These are phyloP conservation scores for Komagataella phaffii DNA, from an alignment of 805 yeast genomes.

Conservation along the genomic window DNA sequence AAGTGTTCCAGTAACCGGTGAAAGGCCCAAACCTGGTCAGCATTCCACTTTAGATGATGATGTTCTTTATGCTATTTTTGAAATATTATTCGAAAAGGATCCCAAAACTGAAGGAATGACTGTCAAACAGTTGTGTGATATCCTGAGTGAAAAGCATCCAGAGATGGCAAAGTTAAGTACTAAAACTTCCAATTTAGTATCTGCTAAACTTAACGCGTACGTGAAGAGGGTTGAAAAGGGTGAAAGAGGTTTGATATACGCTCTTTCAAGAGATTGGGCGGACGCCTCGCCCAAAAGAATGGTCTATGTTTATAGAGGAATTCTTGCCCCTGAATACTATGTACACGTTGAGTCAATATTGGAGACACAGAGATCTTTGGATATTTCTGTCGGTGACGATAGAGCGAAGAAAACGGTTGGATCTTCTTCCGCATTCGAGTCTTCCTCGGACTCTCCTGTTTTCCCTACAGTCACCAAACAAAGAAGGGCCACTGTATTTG, in stretches of 20 bases:
- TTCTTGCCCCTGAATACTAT: conserved; percentile 63
- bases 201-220: conserved; percentile 75
- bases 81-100: conserved; percentile 57
- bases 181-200: conserved; percentile 67
- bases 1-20: conserved; percentile 70
- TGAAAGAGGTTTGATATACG: conserved; percentile 57
- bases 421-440: not conserved
- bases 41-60: conserved; percentile 60
- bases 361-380: conserved; percentile 30
- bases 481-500: conserved; percentile 40
- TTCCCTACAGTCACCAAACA: conserved; percentile 17
- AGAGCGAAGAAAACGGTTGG: not conserved
- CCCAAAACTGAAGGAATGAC: conserved; percentile 69
- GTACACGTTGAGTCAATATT: conserved; percentile 55
- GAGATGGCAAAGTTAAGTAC: conserved; percentile 75
- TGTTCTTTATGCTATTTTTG: conserved; percentile 63
- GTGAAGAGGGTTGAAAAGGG: conserved; percentile 80
- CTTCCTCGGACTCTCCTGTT: not conserved
- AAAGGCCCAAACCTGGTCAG: conserved; percentile 57
- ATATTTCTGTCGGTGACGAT: conserved; percentile 5
- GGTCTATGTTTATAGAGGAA: conserved; percentile 79
- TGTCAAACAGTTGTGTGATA: conserved; percentile 79
- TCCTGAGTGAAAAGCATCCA: conserved; percentile 60
- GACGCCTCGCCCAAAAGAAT: conserved; percentile 81
- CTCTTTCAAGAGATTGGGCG: conserved; percentile 81